A percentile compares a stretch with the other conserved stretches of the same genome.
Evolutionary conservation across 805 yeast species (phyloP).

Genomic region (Cyberlindnera japonica): DNA sequence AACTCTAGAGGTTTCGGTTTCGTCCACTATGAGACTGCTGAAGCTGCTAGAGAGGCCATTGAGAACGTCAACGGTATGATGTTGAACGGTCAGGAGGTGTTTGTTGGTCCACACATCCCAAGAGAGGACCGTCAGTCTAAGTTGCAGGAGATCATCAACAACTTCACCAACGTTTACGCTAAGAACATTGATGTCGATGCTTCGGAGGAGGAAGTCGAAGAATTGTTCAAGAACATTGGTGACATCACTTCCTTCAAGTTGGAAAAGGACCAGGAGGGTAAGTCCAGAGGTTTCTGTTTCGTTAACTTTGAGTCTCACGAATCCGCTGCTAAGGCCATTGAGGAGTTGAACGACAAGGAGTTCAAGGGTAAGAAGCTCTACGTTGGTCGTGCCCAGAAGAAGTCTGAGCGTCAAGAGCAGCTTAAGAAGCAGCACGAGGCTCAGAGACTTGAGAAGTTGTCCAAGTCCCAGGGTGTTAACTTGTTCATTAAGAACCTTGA

Average conservation of each 20-base stretch:
- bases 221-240: constrained; percentile 72
- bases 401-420: constrained; percentile 94
- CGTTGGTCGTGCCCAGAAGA: constrained; percentile 99
- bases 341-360: constrained; percentile 83
- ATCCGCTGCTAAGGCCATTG: constrained; percentile 87
- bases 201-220: constrained; percentile 66
- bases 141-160: constrained; percentile 83
- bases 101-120: constrained; percentile 89
- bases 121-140: constrained; percentile 93
- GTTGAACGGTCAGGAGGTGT: constrained; percentile 93
- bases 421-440: constrained; percentile 93
- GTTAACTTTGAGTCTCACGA: constrained; percentile 88
- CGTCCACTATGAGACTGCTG: constrained; percentile 92
- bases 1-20: constrained; percentile 94
- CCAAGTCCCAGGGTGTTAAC: constrained; percentile 97
- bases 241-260: constrained; percentile 75
- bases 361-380: constrained; percentile 79
- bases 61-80: constrained; percentile 98
- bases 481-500: constrained; percentile 95
- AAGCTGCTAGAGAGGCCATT: constrained; percentile 91
- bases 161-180: constrained; percentile 93
- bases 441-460: constrained; percentile 83
- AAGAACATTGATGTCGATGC: constrained; percentile 80
- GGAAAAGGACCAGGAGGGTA: constrained; percentile 79
- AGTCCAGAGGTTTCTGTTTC: constrained; percentile 94